phyloP scores from a whole-genome alignment of 257 asterid species.

The Nemophila menziesii region DNA sequence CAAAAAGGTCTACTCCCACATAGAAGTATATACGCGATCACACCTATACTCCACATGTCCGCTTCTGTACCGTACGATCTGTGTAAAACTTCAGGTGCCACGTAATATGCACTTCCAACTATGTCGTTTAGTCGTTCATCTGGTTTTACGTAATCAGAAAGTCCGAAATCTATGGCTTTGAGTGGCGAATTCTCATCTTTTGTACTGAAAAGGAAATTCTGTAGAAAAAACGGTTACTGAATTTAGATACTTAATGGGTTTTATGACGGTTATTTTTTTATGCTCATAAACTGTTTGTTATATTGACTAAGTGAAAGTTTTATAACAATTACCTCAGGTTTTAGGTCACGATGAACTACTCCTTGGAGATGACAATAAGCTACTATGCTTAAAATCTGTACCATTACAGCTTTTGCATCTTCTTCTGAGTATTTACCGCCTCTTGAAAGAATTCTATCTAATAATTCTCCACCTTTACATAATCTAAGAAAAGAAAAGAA shows the following conservation, averaged over 20 bases:
- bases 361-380: constrained; percentile 90
- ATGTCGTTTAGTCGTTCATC: constrained; percentile 85
- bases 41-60: constrained; percentile 97
- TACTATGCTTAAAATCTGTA: constrained; percentile 47
- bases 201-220: constrained; percentile 73
- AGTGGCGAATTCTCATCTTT: constrained; percentile 65
- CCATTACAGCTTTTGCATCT: constrained; percentile 55
- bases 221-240: no score
- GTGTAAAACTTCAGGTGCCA: constrained; percentile 74
- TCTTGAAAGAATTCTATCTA: constrained; percentile 70
- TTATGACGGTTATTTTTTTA: no score
- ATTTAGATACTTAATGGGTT: no score
- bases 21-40: constrained; percentile 77
- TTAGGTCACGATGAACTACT: constrained; percentile 64
- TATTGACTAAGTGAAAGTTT: no score
- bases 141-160: constrained; percentile 88
- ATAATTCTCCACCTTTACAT: constrained; percentile 79
- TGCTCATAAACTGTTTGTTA: no score
- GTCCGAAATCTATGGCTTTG: constrained; percentile 91
- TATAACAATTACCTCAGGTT: constrained; percentile 58
- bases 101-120: constrained; percentile 86
- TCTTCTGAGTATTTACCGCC: constrained; percentile 68
- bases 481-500: constrained; percentile 32
- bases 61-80: constrained; percentile 91
- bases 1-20: constrained; percentile 84